Conservation (phyloP, 805 yeast genomes). For the Lipomyces sp. region DNA sequence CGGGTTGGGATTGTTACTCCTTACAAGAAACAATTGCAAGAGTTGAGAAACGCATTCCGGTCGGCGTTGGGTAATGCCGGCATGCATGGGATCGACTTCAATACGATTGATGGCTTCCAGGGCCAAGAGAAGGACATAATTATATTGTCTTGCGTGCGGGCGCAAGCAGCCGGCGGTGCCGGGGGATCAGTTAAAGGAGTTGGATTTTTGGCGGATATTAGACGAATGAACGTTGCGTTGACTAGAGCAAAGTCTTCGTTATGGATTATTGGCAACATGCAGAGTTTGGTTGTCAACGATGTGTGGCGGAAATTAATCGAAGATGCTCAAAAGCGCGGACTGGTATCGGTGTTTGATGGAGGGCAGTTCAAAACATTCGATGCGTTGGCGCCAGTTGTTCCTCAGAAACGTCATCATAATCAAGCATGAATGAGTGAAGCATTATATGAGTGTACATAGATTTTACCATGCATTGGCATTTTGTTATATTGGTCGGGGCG, state of each 20-base stretch:
- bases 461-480: not conserved
- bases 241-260: conserved; percentile 91
- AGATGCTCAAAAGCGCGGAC: conserved; percentile 62
- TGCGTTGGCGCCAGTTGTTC: not conserved
- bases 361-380: not conserved
- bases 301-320: conserved; percentile 74
- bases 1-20: conserved; percentile 92
- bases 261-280: conserved; percentile 86
- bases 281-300: conserved; percentile 64
- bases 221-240: conserved; percentile 96
- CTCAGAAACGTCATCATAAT: conserved; percentile 1
- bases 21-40: conserved; percentile 81
- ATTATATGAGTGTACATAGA: not conserved
- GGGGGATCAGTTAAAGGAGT: conserved; percentile 90
- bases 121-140: conserved; percentile 97
- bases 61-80: conserved; percentile 67
- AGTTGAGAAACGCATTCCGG: conserved; percentile 61
- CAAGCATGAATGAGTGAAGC: not conserved
- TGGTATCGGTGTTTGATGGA: conserved; percentile 31
- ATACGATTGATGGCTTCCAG: conserved; percentile 97
- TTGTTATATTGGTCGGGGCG: not conserved
- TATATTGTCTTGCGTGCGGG: conserved; percentile 93
- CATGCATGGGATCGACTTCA: conserved; percentile 74
- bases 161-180: conserved; percentile 50
- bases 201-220: conserved; percentile 89